These are phyloP conservation scores for Cercospora brassicicola DNA, from an alignment of 2,329 filamentous ascomycete species.

Conservation along the genomic window DNA sequence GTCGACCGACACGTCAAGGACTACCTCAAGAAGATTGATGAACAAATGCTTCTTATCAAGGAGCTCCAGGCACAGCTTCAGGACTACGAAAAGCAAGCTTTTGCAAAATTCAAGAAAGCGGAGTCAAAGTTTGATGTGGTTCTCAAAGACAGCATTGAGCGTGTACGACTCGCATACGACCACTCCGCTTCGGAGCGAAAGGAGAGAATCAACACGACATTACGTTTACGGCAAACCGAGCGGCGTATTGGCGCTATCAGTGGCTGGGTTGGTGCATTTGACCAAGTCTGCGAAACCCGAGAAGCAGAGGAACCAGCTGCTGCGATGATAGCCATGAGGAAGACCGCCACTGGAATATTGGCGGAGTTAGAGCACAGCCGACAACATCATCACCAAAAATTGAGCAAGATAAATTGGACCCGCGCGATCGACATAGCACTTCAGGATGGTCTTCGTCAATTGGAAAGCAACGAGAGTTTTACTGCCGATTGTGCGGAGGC, in stretches of 20 bases:
- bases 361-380: conserved; percentile 86
- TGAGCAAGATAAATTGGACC: conserved; percentile 83
- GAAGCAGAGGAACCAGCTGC: conserved; percentile 66
- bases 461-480: conserved; percentile 65
- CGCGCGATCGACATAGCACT: conserved; percentile 82
- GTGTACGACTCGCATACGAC: conserved; percentile 81
- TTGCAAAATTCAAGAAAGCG: conserved; percentile 87
- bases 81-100: conserved; percentile 77
- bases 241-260: conserved; percentile 82
- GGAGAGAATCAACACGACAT: conserved; percentile 76
- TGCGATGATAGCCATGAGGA: conserved; percentile 73
- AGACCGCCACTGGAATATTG: conserved; percentile 83
- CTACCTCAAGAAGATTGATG: conserved; percentile 98
- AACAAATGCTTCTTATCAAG: conserved; percentile 95
- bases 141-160: conserved; percentile 72
- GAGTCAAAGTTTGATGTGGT: conserved; percentile 77
- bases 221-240: conserved; percentile 78
- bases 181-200: conserved; percentile 74
- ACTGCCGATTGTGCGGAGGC: conserved; percentile 63
- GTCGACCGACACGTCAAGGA: conserved; percentile 99
- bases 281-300: conserved; percentile 71
- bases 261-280: conserved; percentile 90
- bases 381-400: conserved; percentile 82
- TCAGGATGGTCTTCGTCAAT: conserved; percentile 76
- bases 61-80: conserved; percentile 92